Percentiles rank a stretch among this genome's conserved stretches.
Conservation (phyloP, 495 filamentous ascomycete genomes). For the Rusavskia elegans region DNA sequence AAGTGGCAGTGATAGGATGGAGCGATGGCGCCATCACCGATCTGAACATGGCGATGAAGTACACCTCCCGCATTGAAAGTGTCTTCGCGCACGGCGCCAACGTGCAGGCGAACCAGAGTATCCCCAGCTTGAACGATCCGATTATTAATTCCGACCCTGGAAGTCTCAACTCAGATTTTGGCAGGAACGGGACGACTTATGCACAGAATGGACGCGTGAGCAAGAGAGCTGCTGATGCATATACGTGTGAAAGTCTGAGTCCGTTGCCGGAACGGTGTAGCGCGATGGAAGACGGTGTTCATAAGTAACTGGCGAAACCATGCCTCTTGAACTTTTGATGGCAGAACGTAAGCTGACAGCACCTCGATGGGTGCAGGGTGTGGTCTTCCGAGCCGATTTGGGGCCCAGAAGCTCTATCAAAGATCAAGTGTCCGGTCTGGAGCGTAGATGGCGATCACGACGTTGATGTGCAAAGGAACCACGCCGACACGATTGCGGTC, state of each 20-base stretch:
- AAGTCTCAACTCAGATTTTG: background rate
- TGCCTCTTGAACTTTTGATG: no score
- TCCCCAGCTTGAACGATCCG: background rate
- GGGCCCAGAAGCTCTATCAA: background rate
- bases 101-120: conserved; percentile 1
- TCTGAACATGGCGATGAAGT: conserved; percentile 1
- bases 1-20: background rate
- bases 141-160: background rate
- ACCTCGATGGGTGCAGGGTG: background rate
- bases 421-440: background rate
- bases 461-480: background rate
- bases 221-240: background rate
- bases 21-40: conserved; percentile 1
- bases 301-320: background rate
- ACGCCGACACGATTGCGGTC: background rate
- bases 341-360: background rate
- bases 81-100: conserved; percentile 1
- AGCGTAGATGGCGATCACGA: conserved; percentile 1
- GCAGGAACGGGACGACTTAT: background rate
- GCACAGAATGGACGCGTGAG: background rate
- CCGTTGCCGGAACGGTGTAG: background rate
- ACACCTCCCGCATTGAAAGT: background rate
- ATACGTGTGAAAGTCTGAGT: background rate
- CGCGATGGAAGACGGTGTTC: background rate
- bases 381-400: background rate